phyloP scores from a whole-genome alignment of 805 yeast genomes.

The Saccharomyces kudriavzevii region DNA sequence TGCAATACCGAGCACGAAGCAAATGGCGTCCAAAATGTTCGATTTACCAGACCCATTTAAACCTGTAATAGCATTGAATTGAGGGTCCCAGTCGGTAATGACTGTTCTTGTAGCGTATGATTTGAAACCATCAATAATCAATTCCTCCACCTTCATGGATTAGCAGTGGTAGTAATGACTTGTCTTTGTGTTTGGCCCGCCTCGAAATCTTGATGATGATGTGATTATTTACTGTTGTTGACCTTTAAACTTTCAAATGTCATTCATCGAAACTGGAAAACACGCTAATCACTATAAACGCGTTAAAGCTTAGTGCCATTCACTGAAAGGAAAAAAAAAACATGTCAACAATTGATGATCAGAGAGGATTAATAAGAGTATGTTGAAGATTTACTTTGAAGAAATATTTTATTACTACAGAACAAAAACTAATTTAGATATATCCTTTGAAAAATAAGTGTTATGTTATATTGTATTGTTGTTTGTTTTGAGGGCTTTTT shows the following conservation, averaged over 20 bases:
- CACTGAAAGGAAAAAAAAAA: too few species aligned
- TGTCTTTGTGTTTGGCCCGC: background rate
- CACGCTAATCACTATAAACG: background rate
- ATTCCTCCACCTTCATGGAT: slow-evolving; percentile 84
- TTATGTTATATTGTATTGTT: background rate
- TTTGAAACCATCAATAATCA: slow-evolving; percentile 94
- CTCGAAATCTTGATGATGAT: background rate
- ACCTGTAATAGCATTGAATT: slow-evolving; percentile 96
- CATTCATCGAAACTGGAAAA: background rate
- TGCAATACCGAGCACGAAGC: slow-evolving; percentile 95
- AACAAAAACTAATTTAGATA: background rate
- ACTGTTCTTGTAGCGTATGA: slow-evolving; percentile 96
- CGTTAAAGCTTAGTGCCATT: background rate
- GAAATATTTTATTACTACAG: background rate
- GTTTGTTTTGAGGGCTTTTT: background rate
- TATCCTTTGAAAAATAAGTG: background rate
- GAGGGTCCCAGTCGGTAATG: slow-evolving; percentile 90
- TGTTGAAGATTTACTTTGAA: background rate
- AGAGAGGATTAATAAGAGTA: background rate
- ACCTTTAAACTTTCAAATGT: background rate
- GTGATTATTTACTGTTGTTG: background rate
- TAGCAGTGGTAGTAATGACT: background rate
- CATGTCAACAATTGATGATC: too few species aligned
- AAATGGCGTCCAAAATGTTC: slow-evolving; percentile 90
- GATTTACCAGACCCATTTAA: slow-evolving; percentile 97